Base-by-base conservation (phyloP, 148 eudicot genomes). In the Heliamphora exappendiculata region DNA sequence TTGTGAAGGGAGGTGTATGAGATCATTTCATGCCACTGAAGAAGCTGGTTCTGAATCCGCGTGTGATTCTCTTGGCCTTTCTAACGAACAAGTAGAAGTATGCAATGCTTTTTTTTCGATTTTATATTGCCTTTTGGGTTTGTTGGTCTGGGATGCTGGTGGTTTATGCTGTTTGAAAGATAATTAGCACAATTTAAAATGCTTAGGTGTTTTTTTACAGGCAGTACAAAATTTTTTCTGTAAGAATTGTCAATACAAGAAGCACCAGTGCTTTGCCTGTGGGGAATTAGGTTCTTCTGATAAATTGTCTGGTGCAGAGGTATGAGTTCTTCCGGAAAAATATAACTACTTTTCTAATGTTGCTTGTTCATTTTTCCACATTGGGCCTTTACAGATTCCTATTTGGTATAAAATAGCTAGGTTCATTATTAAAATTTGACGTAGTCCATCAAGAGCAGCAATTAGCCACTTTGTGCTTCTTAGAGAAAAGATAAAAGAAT, bases 1-100 rank as follows among this genome's bases (percentile, higher is more conserved):
- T 55, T 94, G 98, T 76, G 98, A 94, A n/a, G 98, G 98, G 42
- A 81, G 79, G 80, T 94, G 98, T 84, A 81, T 94, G 91, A 89
- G 98, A 82, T 90, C 94, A 54, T 94, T 94, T 75, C 97, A 95
- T 85, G 87, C 96, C 64, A 87, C 91, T 54, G 78, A 19, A 45
- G 83, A 82, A 78, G 89, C 82, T 57, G 94, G 88, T 79, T 82
- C 81, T 11, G 88, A 87, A 19, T 88, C 94, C 12, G n/a, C 49
- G 33, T 95, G 98, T 76, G 59, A 54, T 34, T 86, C 98, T 80
- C 94, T 95, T 74, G 89, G 91, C 49, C 81, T 84, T 65, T 60
- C 94, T 44, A 63, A 82, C 53, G 84, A 62, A 76, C 86, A 87
- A 85, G 85, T 92, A 22, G 84, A 86, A 81, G 98, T 95, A 78